Evolutionary conservation across 805 yeast genomes (phyloP), one percentile per base, ranked within the genome.

Genomic region (Cyberlindnera xylosilytica): DNA sequence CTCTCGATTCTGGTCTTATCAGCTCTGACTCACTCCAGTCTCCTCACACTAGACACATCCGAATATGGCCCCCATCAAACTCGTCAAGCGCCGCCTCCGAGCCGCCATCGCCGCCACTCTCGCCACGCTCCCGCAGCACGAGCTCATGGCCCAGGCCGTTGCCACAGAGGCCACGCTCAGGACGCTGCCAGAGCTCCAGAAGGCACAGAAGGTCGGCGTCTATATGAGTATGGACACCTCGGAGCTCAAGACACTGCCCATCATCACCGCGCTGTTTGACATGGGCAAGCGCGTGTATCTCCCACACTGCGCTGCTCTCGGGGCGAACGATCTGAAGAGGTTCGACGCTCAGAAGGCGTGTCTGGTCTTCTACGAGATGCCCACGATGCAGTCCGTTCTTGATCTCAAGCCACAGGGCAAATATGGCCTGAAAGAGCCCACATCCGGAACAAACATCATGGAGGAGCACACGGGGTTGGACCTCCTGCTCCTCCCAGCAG

Each of bases 401-500:
- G 44, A 49, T 1, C 65, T 89, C 46, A 46, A 62, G 42, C 95
- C 95, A 1, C 73, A 72, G 27, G 97, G 97, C 0, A 76, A 69
- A 42, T 89, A 76, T 54, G 59, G 75, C 20, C 62, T 90, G 16
- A 60, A 74, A 39, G 97, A 90, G 57, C 97, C 97, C 1, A 47
- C 51, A 0, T 66, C 69, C 0, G 60, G 61, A 1, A 6, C 23
- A 7, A 39, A 54, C 17, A 24, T 52, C 10, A 64, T 69, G 44
- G 36, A 38, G 6, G 58, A 57, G 10, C 39, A 54, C 1, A 56
- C 49, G 3, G 79, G 77, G 0, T 63, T 91, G 18, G 97, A 91
- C 52, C 53, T 91, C 9, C 65, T 91, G 6, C 63, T 91, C 6
- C 70, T 91, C 0, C 98, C 98, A 0, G 97, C 95, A 0, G 82